Conservation (phyloP, 495 filamentous ascomycete species). For the Elaphomyces granulatus region DNA sequence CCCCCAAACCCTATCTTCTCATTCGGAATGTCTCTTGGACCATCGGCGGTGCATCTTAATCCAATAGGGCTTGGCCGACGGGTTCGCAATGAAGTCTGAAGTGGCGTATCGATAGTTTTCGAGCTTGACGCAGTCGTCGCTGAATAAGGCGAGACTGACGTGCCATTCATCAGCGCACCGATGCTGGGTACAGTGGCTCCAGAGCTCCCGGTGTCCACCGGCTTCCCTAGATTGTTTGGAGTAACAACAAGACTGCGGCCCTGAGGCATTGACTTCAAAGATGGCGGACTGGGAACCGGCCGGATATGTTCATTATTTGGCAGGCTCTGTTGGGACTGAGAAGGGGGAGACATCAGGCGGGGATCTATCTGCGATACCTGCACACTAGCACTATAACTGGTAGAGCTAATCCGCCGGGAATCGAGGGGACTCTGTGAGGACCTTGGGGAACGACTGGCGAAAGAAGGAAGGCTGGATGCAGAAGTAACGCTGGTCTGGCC, state of each 20-base stretch:
- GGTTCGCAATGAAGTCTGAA: background rate
- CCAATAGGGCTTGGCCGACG: conserved; percentile 1
- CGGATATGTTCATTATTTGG: conserved; percentile 16
- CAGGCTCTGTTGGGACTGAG: conserved; percentile 14
- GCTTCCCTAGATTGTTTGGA: conserved; percentile 14
- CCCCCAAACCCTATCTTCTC: conserved; percentile 46
- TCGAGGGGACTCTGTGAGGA: conserved; percentile 16
- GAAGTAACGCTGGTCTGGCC: conserved; percentile 12
- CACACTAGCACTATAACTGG: conserved; percentile 14
- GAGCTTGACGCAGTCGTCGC: conserved; percentile 17
- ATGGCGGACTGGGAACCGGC: conserved; percentile 16
- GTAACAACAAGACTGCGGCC: conserved; percentile 10
- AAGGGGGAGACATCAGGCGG: conserved; percentile 24
- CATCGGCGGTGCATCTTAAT: conserved; percentile 21
- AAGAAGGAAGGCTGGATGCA: conserved; percentile 10
- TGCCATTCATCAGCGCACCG: conserved; percentile 35
- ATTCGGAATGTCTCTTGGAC: conserved; percentile 46
- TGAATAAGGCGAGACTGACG: conserved; percentile 28
- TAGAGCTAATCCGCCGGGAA: conserved; percentile 20
- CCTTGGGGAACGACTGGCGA: conserved; percentile 26
- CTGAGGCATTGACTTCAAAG: conserved; percentile 21
- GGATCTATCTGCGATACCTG: conserved; percentile 12
- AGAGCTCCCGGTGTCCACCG: conserved; percentile 12
- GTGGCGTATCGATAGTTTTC: conserved; percentile 13
- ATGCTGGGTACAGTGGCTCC: conserved; percentile 38